Conservation (phyloP, 805 yeast genomes). For the Candida taoyuanica region DNA sequence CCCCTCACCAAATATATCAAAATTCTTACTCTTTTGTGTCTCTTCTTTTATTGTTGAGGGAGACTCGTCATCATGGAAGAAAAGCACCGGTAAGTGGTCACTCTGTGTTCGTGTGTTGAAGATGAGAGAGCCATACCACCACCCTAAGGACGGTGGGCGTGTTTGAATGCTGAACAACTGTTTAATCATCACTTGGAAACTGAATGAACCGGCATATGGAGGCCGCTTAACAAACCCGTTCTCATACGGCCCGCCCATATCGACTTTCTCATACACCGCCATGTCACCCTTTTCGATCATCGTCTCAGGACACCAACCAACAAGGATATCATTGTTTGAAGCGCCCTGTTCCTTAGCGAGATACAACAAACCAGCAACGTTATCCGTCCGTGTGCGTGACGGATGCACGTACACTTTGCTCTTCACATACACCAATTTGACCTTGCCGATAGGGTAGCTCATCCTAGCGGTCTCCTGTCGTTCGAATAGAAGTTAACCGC, state of each 20-base stretch:
- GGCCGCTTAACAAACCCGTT: conserved; percentile 48
- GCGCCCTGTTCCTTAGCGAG: conserved; percentile 49
- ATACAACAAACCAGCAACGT: conserved; percentile 72
- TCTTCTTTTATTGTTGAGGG: conserved; percentile 67
- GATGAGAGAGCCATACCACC: conserved; percentile 89
- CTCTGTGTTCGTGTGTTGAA: conserved; percentile 58
- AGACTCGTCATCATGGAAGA: conserved; percentile 88
- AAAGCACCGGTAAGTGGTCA: conserved; percentile 73
- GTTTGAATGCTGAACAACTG: conserved; percentile 75
- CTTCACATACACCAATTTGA: conserved; percentile 39
- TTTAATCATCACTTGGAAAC: conserved; percentile 59
- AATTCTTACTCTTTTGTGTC: conserved; percentile 52
- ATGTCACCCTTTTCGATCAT: conserved; percentile 42
- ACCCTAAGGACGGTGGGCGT: conserved; percentile 76
- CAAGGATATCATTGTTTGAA: conserved; percentile 49
- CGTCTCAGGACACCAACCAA: conserved; percentile 69
- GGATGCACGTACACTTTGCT: conserved; percentile 85
- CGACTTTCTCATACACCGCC: conserved; percentile 45
- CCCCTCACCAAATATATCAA: conserved; percentile 65
- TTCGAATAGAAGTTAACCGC: conserved; percentile 2
- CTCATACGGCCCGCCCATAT: conserved; percentile 29
- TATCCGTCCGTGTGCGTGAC: conserved; percentile 64
- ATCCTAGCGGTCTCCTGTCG: not conserved
- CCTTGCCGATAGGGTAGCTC: conserved; percentile 21
- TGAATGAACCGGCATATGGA: conserved; percentile 46